Evolutionary conservation across 352 stramenopile species (phyloP).

Genomic region (Phytophthora brassicae): DNA sequence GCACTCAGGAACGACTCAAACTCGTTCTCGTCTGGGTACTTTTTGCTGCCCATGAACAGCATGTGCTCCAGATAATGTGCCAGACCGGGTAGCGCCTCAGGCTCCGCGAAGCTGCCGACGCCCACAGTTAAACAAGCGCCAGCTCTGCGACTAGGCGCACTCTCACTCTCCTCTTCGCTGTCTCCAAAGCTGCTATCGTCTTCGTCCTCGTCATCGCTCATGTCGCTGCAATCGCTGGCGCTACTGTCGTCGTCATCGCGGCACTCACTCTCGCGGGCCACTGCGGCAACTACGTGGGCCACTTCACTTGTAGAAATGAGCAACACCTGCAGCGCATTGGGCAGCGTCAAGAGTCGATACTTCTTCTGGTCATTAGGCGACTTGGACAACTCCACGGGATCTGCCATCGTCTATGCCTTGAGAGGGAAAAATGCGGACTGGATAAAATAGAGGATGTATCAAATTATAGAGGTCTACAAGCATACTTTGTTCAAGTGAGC

Average conservation of each 20-base stretch:
- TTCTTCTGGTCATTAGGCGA: conserved; percentile 83
- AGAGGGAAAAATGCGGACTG: neutral
- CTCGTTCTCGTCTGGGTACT: conserved; percentile 94
- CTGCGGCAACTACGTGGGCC: conserved; percentile 30
- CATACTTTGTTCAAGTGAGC: neutral
- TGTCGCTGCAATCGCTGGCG: conserved; percentile 35
- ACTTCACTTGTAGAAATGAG: conserved; percentile 68
- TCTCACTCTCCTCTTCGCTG: conserved; percentile 35
- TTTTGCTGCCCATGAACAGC: conserved; percentile 94
- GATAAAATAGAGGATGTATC: neutral
- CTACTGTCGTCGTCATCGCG: conserved; percentile 33
- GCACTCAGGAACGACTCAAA: conserved; percentile 90
- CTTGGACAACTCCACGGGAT: conserved; percentile 65
- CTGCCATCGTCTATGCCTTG: conserved; percentile 22
- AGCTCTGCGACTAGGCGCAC: conserved; percentile 36
- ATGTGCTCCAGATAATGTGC: conserved; percentile 96
- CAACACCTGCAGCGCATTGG: conserved; percentile 76
- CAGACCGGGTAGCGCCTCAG: conserved; percentile 67
- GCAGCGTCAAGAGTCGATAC: conserved; percentile 79
- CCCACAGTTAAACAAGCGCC: conserved; percentile 72
- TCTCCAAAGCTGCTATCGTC: conserved; percentile 41
- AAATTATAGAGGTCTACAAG: neutral
- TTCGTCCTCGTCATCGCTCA: conserved; percentile 34
- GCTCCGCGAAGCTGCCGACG: conserved; percentile 74
- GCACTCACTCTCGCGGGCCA: conserved; percentile 34